Percentiles rank a stretch among this genome's conserved stretches.
phyloP scores from a whole-genome alignment of 768 basidiomycete species.

The Termitomyces sp. region DNA sequence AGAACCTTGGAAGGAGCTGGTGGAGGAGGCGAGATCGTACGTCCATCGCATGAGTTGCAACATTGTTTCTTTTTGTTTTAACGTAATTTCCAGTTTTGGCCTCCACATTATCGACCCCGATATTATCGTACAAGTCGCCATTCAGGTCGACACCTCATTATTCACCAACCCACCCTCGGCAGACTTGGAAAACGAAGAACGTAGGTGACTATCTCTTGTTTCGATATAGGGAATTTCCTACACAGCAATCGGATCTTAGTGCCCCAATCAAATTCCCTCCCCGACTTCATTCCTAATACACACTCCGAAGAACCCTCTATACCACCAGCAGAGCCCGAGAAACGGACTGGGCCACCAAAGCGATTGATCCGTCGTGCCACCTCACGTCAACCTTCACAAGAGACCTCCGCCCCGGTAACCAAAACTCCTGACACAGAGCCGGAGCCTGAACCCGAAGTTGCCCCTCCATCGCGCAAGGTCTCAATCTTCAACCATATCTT shows the following conservation, averaged over 20 bases:
- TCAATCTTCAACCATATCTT: neutral
- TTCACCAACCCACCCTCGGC: conserved; percentile 16
- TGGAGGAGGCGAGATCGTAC: conserved; percentile 46
- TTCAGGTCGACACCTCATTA: conserved; percentile 26
- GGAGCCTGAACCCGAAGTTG: conserved; percentile 13
- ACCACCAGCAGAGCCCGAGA: conserved; percentile 20
- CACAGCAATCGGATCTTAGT: conserved; percentile 5
- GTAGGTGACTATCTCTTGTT: conserved; percentile 1
- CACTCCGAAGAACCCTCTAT: conserved; percentile 45
- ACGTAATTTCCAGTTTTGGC: conserved; percentile 22
- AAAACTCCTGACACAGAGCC: conserved; percentile 9
- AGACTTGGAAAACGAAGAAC: conserved; percentile 12
- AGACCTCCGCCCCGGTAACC: conserved; percentile 17
- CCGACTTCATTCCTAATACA: conserved; percentile 48
- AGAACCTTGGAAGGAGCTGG: conserved; percentile 49
- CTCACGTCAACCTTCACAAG: conserved; percentile 36
- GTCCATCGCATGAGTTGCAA: conserved; percentile 4
- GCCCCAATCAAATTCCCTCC: conserved; percentile 28
- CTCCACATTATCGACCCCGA: conserved; percentile 40
- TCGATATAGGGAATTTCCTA: neutral
- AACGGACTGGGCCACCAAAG: conserved; percentile 10
- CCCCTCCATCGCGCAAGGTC: conserved; percentile 26
- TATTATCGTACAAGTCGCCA: conserved; percentile 47
- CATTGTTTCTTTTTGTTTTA: neutral
- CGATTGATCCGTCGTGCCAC: conserved; percentile 30